Evolutionary conservation across 768 basidiomycete species (phyloP), one percentile per base, ranked within the genome.

Genomic region (Tephrocybe sp.): DNA sequence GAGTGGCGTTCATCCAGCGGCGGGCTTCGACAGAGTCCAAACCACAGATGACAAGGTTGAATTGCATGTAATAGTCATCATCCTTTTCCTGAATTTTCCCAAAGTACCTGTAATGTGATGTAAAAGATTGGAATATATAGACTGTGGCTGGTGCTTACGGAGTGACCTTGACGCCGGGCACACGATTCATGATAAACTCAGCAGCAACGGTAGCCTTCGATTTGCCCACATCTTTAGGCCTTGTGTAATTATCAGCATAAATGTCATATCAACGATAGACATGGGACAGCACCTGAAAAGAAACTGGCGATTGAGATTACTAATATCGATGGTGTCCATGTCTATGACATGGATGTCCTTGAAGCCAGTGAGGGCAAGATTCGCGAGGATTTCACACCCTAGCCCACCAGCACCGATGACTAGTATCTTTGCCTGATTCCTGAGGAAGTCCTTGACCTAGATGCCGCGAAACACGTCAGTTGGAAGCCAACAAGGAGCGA

Each of bases 301-400:
- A 68, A 99, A 99, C 70, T 99, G 97, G 44, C 97, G 82, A 68
- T 99, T 99, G 58, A 99, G 78, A 69, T 99, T 99, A 64, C 94
- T 98, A 64, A 99, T 90, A 71, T 99, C 96, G 66, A 98, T 99
- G 13, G 96, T 98, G 76, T 99, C 96, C 95, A 99, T 98, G 76
- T 99, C 97, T 65, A 99, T 98, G 54, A 99, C 95, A 75, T 98
- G 93, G 58, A 98, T 97, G 63, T 98, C 91, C 69, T 89, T 91
- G 84, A 98, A 99, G 20, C 97, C 97, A 39, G 92, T 89, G 59
- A 98, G 71, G 19, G 97, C 96, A 44, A 99, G 81, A 69, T 98
- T 97, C 53, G 95, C 90, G 36, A 99, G 77, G 58, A 98, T 98
- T 76, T 99, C 97, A 69, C 89, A 99, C 10, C 97, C 97, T 36